These are phyloP conservation scores for Sphaceloma murrayae DNA, from an alignment of 2,329 filamentous ascomycete species.

Conservation along the genomic window DNA sequence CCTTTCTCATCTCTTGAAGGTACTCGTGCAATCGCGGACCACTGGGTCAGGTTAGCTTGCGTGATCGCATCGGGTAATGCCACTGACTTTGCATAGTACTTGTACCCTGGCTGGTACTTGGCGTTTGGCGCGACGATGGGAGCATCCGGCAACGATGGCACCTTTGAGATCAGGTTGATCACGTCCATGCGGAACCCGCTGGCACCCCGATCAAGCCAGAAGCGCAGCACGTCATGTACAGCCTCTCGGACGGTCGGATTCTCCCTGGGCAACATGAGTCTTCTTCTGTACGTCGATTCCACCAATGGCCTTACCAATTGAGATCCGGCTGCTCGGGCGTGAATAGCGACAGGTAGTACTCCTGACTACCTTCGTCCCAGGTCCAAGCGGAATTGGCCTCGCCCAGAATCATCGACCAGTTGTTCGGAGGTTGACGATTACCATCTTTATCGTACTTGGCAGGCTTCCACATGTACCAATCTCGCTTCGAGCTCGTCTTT, in stretches of 20 bases:
- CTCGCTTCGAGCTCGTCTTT: conserved; percentile 43
- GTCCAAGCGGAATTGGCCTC: conserved; percentile 35
- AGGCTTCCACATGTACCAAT: conserved; percentile 59
- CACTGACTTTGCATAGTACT: conserved; percentile 41
- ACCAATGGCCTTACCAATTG: conserved; percentile 31
- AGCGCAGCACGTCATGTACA: conserved; percentile 39
- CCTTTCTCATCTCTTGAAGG: conserved; percentile 43
- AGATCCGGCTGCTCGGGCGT: conserved; percentile 40
- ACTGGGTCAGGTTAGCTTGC: neutral
- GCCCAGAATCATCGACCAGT: conserved; percentile 34
- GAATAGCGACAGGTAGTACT: conserved; percentile 41
- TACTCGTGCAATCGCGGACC: conserved; percentile 51
- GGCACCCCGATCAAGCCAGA: conserved; percentile 40
- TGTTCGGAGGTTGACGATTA: conserved; percentile 50
- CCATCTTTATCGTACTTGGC: conserved; percentile 46
- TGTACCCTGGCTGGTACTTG: conserved; percentile 39
- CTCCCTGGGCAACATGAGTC: conserved; percentile 22
- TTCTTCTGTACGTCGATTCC: neutral
- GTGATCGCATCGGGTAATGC: neutral
- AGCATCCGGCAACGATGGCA: conserved; percentile 35
- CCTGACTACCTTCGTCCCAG: conserved; percentile 38
- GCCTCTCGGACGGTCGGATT: conserved; percentile 36
- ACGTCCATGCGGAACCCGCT: conserved; percentile 42
- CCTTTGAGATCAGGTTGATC: conserved; percentile 42
- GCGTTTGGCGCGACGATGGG: conserved; percentile 32